phyloP scores from a whole-genome alignment of 306 rosid species.

The Sphenostylis stenocarpa region DNA sequence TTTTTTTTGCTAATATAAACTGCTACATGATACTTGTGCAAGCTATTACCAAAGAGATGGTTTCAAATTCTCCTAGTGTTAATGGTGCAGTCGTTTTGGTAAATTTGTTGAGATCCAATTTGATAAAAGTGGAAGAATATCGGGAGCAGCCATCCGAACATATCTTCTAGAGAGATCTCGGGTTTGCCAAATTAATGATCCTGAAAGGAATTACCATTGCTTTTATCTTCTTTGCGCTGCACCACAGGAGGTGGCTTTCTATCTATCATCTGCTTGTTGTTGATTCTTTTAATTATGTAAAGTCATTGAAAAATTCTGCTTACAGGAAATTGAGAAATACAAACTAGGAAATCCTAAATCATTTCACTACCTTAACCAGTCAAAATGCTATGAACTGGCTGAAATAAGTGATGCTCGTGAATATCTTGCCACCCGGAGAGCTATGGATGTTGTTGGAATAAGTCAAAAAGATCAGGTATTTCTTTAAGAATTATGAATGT shows the following conservation, averaged over 20 bases:
- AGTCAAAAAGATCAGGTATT: constrained; percentile 88
- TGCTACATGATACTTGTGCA: background rate
- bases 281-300: constrained; percentile 14
- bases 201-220: constrained; percentile 98
- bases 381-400: constrained; percentile 85
- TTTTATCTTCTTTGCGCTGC: constrained; percentile 98
- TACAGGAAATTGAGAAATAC: constrained; percentile 93
- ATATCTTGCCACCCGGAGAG: constrained; percentile 96
- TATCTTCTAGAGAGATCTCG: constrained; percentile 98
- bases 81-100: constrained; percentile 89
- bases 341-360: constrained; percentile 83
- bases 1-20: constrained; percentile 5
- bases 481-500: constrained; percentile 32
- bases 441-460: constrained; percentile 97
- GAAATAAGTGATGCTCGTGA: constrained; percentile 90
- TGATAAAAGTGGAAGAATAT: constrained; percentile 96
- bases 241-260: constrained; percentile 88
- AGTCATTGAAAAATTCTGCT: constrained; percentile 29
- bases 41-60: constrained; percentile 9
- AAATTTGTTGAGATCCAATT: constrained; percentile 98
- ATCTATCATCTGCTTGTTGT: constrained; percentile 10
- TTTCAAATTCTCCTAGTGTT: constrained; percentile 38
- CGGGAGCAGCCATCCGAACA: constrained; percentile 98
- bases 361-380: constrained; percentile 96
- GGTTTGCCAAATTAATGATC: constrained; percentile 97